Percentiles rank a stretch among this genome's conserved stretches.
phyloP scores from a whole-genome alignment of 176 grass and related monocot species.

The Triticum urartu region DNA sequence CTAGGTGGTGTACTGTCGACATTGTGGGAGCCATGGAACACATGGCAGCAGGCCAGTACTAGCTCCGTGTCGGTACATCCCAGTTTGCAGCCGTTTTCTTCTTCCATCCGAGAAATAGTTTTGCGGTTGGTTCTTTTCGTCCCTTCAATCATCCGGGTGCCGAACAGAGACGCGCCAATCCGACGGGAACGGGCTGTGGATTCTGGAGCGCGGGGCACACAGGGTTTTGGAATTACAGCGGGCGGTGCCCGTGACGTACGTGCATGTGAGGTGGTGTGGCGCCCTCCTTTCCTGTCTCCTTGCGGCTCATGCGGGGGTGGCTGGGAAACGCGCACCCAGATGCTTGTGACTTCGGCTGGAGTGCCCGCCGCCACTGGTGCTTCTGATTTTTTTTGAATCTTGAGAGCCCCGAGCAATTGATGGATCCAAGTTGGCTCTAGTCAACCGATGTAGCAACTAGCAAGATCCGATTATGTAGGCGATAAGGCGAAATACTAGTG shows the following conservation, averaged over 20 bases:
- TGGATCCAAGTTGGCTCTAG: constrained; percentile 6
- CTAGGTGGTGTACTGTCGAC: not conserved
- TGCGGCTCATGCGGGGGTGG: not conserved
- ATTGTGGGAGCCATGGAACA: not conserved
- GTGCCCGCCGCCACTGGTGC: not conserved
- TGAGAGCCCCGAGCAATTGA: not conserved
- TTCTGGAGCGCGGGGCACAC: not conserved
- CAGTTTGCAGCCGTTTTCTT: not conserved
- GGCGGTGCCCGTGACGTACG: not conserved
- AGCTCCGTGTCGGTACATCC: not conserved
- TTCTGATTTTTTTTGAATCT: not conserved
- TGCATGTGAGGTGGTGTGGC: constrained; percentile 32
- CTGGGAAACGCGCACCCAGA: too few relatives aligned
- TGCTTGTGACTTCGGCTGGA: not conserved
- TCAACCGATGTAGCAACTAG: not conserved
- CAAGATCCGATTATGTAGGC: constrained; percentile 35
- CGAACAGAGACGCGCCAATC: too few relatives aligned
- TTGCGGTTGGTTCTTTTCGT: not conserved
- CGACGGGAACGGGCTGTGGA: not conserved
- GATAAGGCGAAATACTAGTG: not conserved
- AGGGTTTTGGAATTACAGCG: not conserved
- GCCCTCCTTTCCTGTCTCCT: not conserved
- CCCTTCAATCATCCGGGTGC: too few relatives aligned
- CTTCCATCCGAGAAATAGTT: not conserved
- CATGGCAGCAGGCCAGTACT: not conserved